These are phyloP conservation scores for Graphilbum fragrans DNA, from an alignment of 2,329 filamentous ascomycete genomes.

Conservation along the genomic window DNA sequence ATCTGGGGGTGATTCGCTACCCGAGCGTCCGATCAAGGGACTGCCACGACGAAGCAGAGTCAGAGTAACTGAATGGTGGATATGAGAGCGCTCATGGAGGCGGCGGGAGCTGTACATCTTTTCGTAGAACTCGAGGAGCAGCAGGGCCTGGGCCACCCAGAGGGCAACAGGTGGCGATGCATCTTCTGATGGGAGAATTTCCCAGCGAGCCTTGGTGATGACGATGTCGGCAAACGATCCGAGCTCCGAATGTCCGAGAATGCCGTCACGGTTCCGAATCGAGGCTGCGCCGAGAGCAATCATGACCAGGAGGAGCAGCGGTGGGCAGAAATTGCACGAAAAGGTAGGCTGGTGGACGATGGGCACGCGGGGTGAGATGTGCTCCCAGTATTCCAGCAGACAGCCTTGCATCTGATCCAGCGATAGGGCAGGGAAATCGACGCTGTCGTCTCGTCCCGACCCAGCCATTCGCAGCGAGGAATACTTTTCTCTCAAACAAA, in stretches of 20 bases:
- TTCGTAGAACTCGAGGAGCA: slow-evolving; percentile 80
- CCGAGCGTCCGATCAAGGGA: slow-evolving; percentile 69
- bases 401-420: slow-evolving; percentile 77
- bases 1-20: slow-evolving; percentile 67
- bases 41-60: slow-evolving; percentile 78
- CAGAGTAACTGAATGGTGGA: slow-evolving; percentile 77
- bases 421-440: slow-evolving; percentile 43
- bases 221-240: slow-evolving; percentile 45
- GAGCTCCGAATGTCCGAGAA: slow-evolving; percentile 20
- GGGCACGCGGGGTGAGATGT: slow-evolving; percentile 74
- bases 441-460: slow-evolving; percentile 25
- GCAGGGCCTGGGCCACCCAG: slow-evolving; percentile 76
- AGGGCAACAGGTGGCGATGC: slow-evolving; percentile 74
- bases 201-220: slow-evolving; percentile 63
- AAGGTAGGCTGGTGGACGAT: slow-evolving; percentile 86
- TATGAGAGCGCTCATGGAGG: slow-evolving; percentile 78
- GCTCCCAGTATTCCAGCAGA: slow-evolving; percentile 76
- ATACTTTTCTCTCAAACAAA: slow-evolving; percentile 29
- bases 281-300: slow-evolving; percentile 76
- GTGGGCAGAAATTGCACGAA: slow-evolving; percentile 63
- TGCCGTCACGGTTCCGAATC: slow-evolving; percentile 28
- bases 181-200: slow-evolving; percentile 71
- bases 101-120: slow-evolving; percentile 79
- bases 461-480: slow-evolving; percentile 20
- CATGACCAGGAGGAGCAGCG: slow-evolving; percentile 67